Conservation (phyloP, 139 green algal species). For the Chlorella sp. region DNA sequence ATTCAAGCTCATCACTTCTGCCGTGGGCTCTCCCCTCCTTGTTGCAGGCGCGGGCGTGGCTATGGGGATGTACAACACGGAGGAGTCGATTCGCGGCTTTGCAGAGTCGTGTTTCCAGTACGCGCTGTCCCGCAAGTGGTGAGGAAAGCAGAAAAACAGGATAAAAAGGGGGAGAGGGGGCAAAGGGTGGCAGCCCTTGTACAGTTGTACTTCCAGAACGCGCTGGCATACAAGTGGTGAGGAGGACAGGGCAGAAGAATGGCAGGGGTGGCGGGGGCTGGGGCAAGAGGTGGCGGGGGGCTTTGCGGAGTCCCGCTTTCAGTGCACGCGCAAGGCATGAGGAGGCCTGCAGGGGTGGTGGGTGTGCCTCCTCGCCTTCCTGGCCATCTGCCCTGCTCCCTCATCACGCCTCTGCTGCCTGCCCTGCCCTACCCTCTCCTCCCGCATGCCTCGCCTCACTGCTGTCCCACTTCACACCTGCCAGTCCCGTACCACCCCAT, state of each 20-base stretch:
- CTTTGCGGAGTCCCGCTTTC: too few relatives aligned
- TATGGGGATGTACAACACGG: slow-evolving; percentile 97
- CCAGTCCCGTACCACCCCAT: background rate
- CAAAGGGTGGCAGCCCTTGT: slow-evolving; percentile 95
- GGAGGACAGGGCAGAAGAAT: background rate
- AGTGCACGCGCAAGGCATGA: too few relatives aligned
- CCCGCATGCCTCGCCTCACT: background rate
- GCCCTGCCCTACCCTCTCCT: background rate
- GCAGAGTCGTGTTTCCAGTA: slow-evolving; percentile 92
- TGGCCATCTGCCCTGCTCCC: background rate
- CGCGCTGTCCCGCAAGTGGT: slow-evolving; percentile 81
- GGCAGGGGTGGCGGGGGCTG: too few relatives aligned
- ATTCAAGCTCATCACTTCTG: background rate
- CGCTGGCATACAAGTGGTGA: slow-evolving; percentile 77
- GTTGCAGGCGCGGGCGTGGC: slow-evolving; percentile 72
- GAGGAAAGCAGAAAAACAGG: background rate
- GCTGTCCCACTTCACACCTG: too few relatives aligned
- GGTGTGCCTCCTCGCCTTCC: background rate
- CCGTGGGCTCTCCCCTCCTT: background rate
- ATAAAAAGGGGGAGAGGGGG: too few relatives aligned
- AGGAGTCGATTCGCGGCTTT: slow-evolving; percentile 95
- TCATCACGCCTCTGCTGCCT: background rate
- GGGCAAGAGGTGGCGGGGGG: too few relatives aligned
- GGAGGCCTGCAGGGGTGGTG: background rate
- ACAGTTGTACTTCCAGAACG: slow-evolving; percentile 91